phyloP scores from a whole-genome alignment of 1,284 basidiomycete genomes.

The Volvariella surrecta region DNA sequence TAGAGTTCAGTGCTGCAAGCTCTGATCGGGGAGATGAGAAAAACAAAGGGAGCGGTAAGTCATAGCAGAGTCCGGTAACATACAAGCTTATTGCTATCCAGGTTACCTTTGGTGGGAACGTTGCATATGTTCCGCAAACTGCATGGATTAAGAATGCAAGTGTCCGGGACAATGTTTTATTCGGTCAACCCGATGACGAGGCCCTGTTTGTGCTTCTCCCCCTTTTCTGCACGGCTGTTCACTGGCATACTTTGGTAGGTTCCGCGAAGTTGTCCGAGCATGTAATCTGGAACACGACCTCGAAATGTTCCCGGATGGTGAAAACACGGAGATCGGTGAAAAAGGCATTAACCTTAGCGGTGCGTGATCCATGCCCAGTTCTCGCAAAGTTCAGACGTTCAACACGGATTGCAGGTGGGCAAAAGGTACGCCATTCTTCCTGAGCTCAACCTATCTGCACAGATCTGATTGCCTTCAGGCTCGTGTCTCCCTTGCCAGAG shows the following conservation, averaged over 20 bases:
- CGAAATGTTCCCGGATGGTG: conserved; percentile 71
- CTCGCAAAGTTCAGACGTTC: not conserved
- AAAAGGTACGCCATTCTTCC: conserved; percentile 31
- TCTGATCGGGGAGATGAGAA: conserved; percentile 75
- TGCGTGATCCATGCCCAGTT: conserved; percentile 11
- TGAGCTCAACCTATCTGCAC: not conserved
- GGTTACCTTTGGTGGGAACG: conserved; percentile 55
- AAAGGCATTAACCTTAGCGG: conserved; percentile 68
- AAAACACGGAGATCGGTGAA: conserved; percentile 79
- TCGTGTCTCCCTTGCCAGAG: conserved; percentile 73
- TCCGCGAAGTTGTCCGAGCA: conserved; percentile 46
- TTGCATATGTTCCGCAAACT: conserved; percentile 71
- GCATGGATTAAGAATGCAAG: conserved; percentile 78
- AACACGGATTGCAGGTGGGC: conserved; percentile 31
- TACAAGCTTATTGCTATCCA: conserved; percentile 15
- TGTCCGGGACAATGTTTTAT: conserved; percentile 58
- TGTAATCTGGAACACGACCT: conserved; percentile 63
- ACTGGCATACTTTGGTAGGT: conserved; percentile 22
- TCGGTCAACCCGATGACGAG: conserved; percentile 53
- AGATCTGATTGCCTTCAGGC: conserved; percentile 34
- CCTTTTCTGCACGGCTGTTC: not conserved
- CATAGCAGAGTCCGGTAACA: not conserved
- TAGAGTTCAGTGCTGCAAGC: conserved; percentile 62
- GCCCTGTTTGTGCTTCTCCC: conserved; percentile 26
- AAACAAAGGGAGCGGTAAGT: conserved; percentile 44